These are phyloP conservation scores for Gonapodya prolifera DNA, from an alignment of 192 early-diverging fungal species.

Conservation along the genomic window DNA sequence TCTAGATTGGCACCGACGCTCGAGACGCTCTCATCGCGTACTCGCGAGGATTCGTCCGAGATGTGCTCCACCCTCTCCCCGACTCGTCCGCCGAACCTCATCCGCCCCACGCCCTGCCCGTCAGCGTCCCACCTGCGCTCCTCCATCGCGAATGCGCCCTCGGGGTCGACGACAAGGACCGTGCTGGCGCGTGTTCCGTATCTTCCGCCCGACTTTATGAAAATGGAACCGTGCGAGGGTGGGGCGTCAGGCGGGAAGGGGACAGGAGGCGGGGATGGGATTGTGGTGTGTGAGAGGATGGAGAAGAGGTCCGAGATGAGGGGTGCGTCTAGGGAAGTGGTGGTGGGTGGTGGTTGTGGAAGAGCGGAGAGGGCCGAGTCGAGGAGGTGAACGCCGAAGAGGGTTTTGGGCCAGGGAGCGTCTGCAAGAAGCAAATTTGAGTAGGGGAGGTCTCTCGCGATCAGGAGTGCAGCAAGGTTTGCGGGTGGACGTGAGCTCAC, in stretches of 20 bases:
- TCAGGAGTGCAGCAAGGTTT: background rate
- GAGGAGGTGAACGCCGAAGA: background rate
- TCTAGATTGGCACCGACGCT: too few relatives aligned
- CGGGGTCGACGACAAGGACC: background rate
- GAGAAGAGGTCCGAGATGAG: background rate
- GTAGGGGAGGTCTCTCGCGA: background rate
- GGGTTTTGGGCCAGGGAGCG: background rate
- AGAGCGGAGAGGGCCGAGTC: background rate
- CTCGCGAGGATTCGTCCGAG: too few relatives aligned
- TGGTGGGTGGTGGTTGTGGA: background rate
- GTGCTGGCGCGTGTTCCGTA: background rate
- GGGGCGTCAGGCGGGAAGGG: background rate
- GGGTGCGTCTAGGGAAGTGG: background rate
- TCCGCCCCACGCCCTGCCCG: background rate
- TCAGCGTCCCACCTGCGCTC: background rate
- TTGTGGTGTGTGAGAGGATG: background rate
- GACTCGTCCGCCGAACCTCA: too few relatives aligned
- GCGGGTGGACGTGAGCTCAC: background rate
- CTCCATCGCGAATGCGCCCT: background rate
- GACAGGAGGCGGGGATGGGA: background rate
- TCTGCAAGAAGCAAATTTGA: background rate
- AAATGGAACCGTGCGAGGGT: background rate
- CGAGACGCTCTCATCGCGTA: too few relatives aligned
- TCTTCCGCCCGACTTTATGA: background rate
- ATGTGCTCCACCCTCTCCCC: too few relatives aligned